These are phyloP conservation scores for Candida wancherniae DNA, from an alignment of 805 yeast genomes.

Conservation along the genomic window DNA sequence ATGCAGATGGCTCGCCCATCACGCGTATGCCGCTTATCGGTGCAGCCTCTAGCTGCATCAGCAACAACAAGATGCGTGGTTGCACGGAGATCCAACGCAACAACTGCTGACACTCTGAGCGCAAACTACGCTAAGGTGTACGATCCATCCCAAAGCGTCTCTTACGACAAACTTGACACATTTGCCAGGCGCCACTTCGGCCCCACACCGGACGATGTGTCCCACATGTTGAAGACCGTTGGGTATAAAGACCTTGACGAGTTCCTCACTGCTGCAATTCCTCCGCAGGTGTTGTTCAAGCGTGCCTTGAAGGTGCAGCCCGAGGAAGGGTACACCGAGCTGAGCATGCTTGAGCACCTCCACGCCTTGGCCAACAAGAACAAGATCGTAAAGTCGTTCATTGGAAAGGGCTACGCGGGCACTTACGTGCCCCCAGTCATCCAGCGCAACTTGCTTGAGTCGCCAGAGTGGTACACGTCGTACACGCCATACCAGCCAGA, in stretches of 20 bases:
- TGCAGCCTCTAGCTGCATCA: too few species aligned
- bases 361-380: conserved; percentile 70
- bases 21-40: too few species aligned
- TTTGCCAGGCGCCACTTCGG: conserved; percentile 92
- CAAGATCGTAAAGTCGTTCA: conserved; percentile 65
- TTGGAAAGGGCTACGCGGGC: conserved; percentile 94
- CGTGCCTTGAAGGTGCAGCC: conserved; percentile 69
- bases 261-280: conserved; percentile 71
- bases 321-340: conserved; percentile 69
- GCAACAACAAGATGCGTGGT: too few species aligned
- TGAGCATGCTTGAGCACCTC: conserved; percentile 69
- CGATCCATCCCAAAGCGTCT: conserved; percentile 30
- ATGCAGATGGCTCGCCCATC: too few species aligned
- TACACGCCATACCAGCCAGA: conserved; percentile 99
- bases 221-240: conserved; percentile 58
- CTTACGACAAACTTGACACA: conserved; percentile 55
- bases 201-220: conserved; percentile 59
- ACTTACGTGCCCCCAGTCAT: conserved; percentile 88
- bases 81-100: too few species aligned
- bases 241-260: conserved; percentile 65
- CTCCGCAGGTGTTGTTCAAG: conserved; percentile 65
- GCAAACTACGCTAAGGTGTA: conserved; percentile 45
- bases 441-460: conserved; percentile 85
- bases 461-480: conserved; percentile 98
- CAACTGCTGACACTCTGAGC: conserved; percentile 52